A percentile compares a stretch with the other conserved stretches of the same genome.
phyloP scores from a whole-genome alignment of 2,329 filamentous ascomycete genomes.

The Neopestalotiopsis sp. region DNA sequence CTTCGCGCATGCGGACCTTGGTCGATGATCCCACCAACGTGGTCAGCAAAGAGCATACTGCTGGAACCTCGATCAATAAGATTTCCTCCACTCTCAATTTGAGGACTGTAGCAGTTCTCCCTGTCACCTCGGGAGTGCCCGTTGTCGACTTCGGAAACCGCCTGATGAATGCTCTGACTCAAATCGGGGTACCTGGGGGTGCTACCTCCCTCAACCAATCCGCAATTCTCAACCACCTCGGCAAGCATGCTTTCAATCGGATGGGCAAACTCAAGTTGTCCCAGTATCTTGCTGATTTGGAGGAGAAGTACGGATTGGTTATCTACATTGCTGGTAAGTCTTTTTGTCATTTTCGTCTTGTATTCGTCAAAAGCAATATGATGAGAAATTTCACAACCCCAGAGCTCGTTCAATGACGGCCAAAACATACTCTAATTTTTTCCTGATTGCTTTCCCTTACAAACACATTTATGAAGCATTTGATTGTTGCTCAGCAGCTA shows the following conservation, averaged over 20 bases:
- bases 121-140: conserved; percentile 88
- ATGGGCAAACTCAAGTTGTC: conserved; percentile 97
- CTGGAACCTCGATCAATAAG: conserved; percentile 64
- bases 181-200: conserved; percentile 88
- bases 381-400: conserved; percentile 60
- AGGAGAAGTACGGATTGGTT: conserved; percentile 96
- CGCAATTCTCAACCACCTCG: conserved; percentile 91
- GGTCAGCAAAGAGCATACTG: conserved; percentile 65
- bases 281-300: conserved; percentile 93
- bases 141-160: conserved; percentile 94
- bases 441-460: conserved; percentile 52
- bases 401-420: conserved; percentile 60
- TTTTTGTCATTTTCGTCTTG: conserved; percentile 12
- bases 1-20: conserved; percentile 87
- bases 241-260: conserved; percentile 93
- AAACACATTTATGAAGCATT: conserved; percentile 16
- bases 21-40: conserved; percentile 80
- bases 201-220: conserved; percentile 93
- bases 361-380: conserved; percentile 11
- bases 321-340: conserved; percentile 83
- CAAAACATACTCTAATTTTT: conserved; percentile 71
- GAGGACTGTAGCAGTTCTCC: conserved; percentile 88
- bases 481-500: conserved; percentile 28
- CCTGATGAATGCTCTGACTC: conserved; percentile 83
- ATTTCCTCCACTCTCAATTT: conserved; percentile 89